Percentiles rank a stretch among this genome's conserved stretches.
These are phyloP conservation scores for Asterionellopsis glacialis DNA, from an alignment of 108 stramenopile genomes.

Conservation along the genomic window DNA sequence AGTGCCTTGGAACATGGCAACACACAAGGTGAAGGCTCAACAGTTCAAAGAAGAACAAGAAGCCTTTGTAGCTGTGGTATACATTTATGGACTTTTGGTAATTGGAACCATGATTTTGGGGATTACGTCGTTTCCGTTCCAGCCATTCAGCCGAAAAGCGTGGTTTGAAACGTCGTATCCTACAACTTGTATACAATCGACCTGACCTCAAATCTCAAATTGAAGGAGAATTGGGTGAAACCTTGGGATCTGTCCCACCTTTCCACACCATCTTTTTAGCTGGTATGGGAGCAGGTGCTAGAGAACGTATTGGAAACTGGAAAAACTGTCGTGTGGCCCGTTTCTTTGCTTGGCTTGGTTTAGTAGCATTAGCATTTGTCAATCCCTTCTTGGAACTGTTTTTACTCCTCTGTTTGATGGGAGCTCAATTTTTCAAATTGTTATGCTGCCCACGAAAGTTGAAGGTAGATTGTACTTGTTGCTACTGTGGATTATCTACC, in stretches of 20 bases:
- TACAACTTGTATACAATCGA: slow-evolving; percentile 22
- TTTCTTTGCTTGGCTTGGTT: not conserved
- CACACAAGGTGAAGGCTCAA: slow-evolving; percentile 4
- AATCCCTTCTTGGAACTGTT: slow-evolving; percentile 2
- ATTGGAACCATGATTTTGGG: slow-evolving; percentile 1
- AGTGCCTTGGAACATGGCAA: slow-evolving; percentile 7
- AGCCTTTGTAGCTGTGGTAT: not conserved
- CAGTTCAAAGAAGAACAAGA: slow-evolving; percentile 10
- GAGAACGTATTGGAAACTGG: slow-evolving; percentile 2
- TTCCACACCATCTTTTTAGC: slow-evolving; percentile 1
- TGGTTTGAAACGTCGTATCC: slow-evolving; percentile 7
- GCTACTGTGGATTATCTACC: slow-evolving; percentile 22
- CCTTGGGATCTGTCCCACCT: slow-evolving; percentile 21
- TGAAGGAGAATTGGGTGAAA: slow-evolving; percentile 24
- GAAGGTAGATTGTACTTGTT: slow-evolving; percentile 14
- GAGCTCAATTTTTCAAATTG: slow-evolving; percentile 5
- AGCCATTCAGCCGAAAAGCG: not conserved
- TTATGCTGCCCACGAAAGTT: not conserved
- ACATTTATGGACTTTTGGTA: not conserved
- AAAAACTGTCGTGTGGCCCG: not conserved
- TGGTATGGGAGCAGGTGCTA: not conserved
- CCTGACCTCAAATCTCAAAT: slow-evolving; percentile 20
- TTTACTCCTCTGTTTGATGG: slow-evolving; percentile 1
- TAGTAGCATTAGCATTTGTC: not conserved
- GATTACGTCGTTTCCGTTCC: not conserved